Percentiles rank a stretch among this genome's conserved stretches.
Evolutionary conservation across 202 grass and related monocot genomes (phyloP).

Genomic region (Setaria viridis): DNA sequence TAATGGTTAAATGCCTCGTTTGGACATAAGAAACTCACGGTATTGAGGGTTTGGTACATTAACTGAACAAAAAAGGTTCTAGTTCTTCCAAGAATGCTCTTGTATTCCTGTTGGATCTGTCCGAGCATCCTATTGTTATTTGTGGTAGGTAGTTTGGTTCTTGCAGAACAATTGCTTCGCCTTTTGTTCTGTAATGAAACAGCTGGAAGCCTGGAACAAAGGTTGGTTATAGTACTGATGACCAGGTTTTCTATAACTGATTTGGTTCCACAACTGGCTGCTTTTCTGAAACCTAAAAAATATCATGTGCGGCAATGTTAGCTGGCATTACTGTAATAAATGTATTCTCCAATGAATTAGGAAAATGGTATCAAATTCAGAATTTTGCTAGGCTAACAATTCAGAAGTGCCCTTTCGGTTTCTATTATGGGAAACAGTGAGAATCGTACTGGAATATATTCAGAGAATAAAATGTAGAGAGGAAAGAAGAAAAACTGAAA

Average conservation of each 20-base stretch:
- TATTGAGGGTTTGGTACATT: not conserved
- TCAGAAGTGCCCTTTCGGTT: constrained; percentile 6
- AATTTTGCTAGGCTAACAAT: not conserved
- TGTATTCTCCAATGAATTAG: constrained; percentile 14
- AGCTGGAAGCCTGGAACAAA: not conserved
- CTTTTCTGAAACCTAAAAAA: not conserved
- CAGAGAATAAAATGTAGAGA: not conserved
- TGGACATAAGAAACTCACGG: not conserved
- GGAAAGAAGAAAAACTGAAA: constrained; percentile 1
- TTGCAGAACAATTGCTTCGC: not conserved
- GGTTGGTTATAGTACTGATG: not conserved
- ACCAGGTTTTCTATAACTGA: not conserved
- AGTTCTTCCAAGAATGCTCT: not conserved
- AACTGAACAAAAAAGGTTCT: not conserved
- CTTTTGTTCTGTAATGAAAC: constrained; percentile 2
- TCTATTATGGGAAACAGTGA: constrained; percentile 10
- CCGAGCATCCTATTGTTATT: not conserved
- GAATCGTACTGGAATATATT: constrained; percentile 1
- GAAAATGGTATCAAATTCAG: constrained; percentile 8
- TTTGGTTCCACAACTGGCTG: not conserved
- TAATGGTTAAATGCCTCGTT: not conserved
- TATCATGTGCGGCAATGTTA: constrained; percentile 15
- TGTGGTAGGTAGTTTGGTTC: not conserved
- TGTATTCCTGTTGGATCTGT: not conserved
- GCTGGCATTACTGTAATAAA: constrained; percentile 2